These are phyloP conservation scores for Penicillium occitanis DNA, from an alignment of 2,329 filamentous ascomycete species.

Conservation along the genomic window DNA sequence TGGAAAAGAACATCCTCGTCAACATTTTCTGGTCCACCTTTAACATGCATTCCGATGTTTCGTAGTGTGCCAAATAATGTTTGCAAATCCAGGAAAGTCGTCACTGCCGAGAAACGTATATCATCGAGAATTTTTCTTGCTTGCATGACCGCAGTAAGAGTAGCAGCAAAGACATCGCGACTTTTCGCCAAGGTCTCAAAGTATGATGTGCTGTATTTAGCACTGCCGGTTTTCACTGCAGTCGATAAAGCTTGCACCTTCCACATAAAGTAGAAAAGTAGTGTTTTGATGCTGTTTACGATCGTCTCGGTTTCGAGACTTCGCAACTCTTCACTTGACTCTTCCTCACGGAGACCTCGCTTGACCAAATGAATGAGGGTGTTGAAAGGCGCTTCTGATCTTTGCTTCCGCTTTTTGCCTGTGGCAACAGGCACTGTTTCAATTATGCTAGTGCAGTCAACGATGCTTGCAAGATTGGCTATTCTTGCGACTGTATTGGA, in stretches of 20 bases:
- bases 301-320: conserved; percentile 78
- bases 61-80: conserved; percentile 74
- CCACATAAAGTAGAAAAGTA: conserved; percentile 95
- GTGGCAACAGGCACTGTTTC: conserved; percentile 54
- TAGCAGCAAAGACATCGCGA: conserved; percentile 53
- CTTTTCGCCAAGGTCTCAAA: conserved; percentile 67
- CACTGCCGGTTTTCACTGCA: conserved; percentile 54
- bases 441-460: conserved; percentile 72
- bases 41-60: conserved; percentile 44
- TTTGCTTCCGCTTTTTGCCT: conserved; percentile 41
- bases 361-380: conserved; percentile 71
- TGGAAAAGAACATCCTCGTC: conserved; percentile 52
- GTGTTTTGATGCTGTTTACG: conserved; percentile 70
- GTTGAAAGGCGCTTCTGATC: conserved; percentile 53
- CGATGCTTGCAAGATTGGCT: conserved; percentile 74
- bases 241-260: conserved; percentile 65
- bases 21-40: conserved; percentile 48
- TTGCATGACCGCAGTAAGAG: conserved; percentile 52
- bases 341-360: conserved; percentile 65
- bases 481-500: conserved; percentile 75
- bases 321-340: conserved; percentile 68
- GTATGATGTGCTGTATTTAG: conserved; percentile 61
- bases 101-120: conserved; percentile 71
- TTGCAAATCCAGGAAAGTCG: conserved; percentile 77
- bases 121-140: conserved; percentile 64